Base-by-base conservation (phyloP, 2,329 filamentous ascomycete species). In the Aspergillus vadensis region DNA sequence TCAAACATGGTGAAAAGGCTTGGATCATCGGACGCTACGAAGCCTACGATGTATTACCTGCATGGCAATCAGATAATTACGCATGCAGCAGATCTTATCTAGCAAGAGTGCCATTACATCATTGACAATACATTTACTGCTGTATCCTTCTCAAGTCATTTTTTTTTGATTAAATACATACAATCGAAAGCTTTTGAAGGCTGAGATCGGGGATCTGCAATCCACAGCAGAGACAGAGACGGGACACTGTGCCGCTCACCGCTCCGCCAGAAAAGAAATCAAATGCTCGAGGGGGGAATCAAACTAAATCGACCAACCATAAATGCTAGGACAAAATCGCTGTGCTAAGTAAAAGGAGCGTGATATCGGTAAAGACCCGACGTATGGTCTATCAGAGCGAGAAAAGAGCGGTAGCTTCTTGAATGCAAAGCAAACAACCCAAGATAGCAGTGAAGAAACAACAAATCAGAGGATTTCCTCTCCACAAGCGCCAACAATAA, bases 401-500 rank as follows among this genome's bases (percentile, higher is more conserved):
- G 41, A 52, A 17, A 21, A 21, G 49, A 55, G 44, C 15, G 41
- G 55, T 19, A 38, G 17, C 56, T 56, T 55, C 39, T 55, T 25
- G 41, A 41, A 61, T 36, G 48, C 44, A 55, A 56, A 48, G 39
- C 53, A 59, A 68, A 63, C 63, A 63, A 58, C 64, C 61, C 58
- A 65, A 60, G 63, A 60, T 36, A 61, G 62, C 21, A 21, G 55
- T 47, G 61, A 55, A 63, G 49, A 62, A 51, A 48, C 39, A 30
- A 55, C 27, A 53, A 32, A 47, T 15, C 61, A 60, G 61, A 63
- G 67, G 63, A 66, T 64, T 62, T 63, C 65, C 66, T 67, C 62
- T 64, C 67, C 67, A 60, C 53, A 65, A 70, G 69, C 71, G 72
- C 70, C 72, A 63, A 67, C 55, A 63, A 69, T 57, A 67, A 68